Evolutionary conservation across 2,329 filamentous ascomycete species (phyloP).

Genomic region (Microascus cirrosus): DNA sequence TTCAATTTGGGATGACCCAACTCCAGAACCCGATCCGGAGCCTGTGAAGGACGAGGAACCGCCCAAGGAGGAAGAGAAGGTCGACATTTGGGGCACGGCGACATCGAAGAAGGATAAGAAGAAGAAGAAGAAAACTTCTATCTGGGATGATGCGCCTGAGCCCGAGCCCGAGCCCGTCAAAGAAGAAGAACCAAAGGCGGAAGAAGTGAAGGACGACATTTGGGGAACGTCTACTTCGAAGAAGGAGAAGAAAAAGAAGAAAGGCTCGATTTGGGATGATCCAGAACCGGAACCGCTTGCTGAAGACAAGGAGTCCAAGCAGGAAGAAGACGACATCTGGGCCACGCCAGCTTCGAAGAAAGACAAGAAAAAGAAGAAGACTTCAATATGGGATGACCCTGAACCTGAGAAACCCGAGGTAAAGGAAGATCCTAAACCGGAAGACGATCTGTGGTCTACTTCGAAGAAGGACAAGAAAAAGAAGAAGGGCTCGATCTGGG

Average conservation of each 20-base stretch:
- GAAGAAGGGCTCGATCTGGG: constrained; percentile 15
- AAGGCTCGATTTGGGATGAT: constrained; percentile 9
- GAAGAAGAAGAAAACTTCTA: constrained; percentile 9
- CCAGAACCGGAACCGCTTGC: constrained; percentile 7
- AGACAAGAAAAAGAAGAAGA: constrained; percentile 20
- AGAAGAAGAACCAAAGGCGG: constrained; percentile 2
- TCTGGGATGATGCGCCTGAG: constrained; percentile 8
- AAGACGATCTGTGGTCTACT: constrained; percentile 9
- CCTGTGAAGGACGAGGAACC: constrained; percentile 15
- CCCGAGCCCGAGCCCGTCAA: constrained; percentile 8
- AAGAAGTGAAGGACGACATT: not conserved
- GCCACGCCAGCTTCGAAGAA: constrained; percentile 15
- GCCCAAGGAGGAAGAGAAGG: not conserved
- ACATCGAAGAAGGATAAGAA: constrained; percentile 13
- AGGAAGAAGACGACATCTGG: constrained; percentile 7
- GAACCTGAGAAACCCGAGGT: constrained; percentile 14
- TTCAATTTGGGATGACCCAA: constrained; percentile 7
- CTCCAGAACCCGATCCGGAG: constrained; percentile 11
- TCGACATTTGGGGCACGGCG: constrained; percentile 10
- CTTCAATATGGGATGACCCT: constrained; percentile 9
- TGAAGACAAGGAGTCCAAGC: constrained; percentile 14
- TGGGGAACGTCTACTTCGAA: constrained; percentile 14
- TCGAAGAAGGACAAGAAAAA: constrained; percentile 20
- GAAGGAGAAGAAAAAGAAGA: constrained; percentile 22
- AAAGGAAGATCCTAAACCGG: constrained; percentile 20